A percentile compares a stretch with the other conserved stretches of the same genome.
phyloP scores from a whole-genome alignment of 2,329 filamentous ascomycete genomes.

The Xylaria sp. region DNA sequence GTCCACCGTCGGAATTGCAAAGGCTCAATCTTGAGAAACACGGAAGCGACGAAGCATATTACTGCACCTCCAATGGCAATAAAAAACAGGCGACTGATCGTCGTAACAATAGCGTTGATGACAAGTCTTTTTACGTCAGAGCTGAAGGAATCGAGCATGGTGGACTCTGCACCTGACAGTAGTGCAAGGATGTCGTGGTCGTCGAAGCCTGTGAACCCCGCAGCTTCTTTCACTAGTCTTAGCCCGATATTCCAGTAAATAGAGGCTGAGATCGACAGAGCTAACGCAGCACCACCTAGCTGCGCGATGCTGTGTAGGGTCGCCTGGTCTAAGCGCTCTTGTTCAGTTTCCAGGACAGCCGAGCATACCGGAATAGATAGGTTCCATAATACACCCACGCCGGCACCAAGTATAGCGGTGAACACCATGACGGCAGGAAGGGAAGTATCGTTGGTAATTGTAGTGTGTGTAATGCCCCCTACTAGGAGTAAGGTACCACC shows the following conservation, averaged over 20 bases:
- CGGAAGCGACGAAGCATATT: conserved; percentile 40
- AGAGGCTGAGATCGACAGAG: conserved; percentile 45
- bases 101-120: conserved; percentile 42
- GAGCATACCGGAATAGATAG: conserved; percentile 48
- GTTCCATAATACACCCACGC: conserved; percentile 49
- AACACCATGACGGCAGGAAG: conserved; percentile 48
- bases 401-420: conserved; percentile 48
- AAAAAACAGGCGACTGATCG: conserved; percentile 45
- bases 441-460: conserved; percentile 42
- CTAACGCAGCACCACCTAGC: conserved; percentile 46
- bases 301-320: conserved; percentile 51
- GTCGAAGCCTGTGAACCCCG: conserved; percentile 36
- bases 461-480: conserved; percentile 44
- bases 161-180: conserved; percentile 45
- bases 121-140: conserved; percentile 34
- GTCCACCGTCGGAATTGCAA: conserved; percentile 24
- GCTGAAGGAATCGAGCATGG: conserved; percentile 38
- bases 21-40: conserved; percentile 31
- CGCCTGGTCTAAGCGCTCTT: conserved; percentile 46
- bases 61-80: conserved; percentile 44
- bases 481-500: conserved; percentile 45
- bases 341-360: conserved; percentile 41
- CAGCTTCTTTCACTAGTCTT: conserved; percentile 36
- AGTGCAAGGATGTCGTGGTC: conserved; percentile 45
- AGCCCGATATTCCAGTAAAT: conserved; percentile 50